Conservation (phyloP, 192 early-diverging fungal species). For the Mortierella antarctica region DNA sequence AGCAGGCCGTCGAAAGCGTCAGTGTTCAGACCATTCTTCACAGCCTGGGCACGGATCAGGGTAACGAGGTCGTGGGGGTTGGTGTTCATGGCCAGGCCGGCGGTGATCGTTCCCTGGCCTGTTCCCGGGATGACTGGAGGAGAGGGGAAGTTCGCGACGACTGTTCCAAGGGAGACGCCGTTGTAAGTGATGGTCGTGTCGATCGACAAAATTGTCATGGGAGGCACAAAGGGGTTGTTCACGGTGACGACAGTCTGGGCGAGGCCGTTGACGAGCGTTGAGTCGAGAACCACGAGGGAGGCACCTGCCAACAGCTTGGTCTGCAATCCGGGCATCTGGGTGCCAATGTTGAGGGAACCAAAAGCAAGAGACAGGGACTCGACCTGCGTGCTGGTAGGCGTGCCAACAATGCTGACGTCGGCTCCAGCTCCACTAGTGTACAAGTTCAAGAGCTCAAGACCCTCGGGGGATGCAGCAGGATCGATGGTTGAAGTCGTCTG, state of each 20-base stretch:
- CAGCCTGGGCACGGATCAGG: conserved; percentile 50
- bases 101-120: conserved; percentile 41
- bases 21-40: conserved; percentile 38
- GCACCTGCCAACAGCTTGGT: conserved; percentile 47
- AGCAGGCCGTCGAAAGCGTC: conserved; percentile 53
- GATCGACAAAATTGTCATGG: conserved; percentile 53
- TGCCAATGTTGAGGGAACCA: conserved; percentile 30
- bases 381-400: conserved; percentile 51
- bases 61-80: conserved; percentile 53
- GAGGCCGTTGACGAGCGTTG: conserved; percentile 39
- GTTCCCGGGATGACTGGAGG: conserved; percentile 43
- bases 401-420: conserved; percentile 52
- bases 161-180: conserved; percentile 51
- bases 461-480: conserved; percentile 52
- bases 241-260: conserved; percentile 54
- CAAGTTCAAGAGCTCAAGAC: conserved; percentile 55
- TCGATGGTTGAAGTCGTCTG: conserved; percentile 54
- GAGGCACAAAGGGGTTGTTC: conserved; percentile 59
- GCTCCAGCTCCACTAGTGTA: conserved; percentile 57
- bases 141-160: conserved; percentile 48
- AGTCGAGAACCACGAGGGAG: conserved; percentile 36
- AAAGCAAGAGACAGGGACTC: conserved; percentile 57
- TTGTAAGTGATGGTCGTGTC: conserved; percentile 41
- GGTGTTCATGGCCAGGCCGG: conserved; percentile 54
- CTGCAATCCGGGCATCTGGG: conserved; percentile 56